phyloP scores from a whole-genome alignment of 1,284 basidiomycete species.

The Cutaneotrichosporon sp. region DNA sequence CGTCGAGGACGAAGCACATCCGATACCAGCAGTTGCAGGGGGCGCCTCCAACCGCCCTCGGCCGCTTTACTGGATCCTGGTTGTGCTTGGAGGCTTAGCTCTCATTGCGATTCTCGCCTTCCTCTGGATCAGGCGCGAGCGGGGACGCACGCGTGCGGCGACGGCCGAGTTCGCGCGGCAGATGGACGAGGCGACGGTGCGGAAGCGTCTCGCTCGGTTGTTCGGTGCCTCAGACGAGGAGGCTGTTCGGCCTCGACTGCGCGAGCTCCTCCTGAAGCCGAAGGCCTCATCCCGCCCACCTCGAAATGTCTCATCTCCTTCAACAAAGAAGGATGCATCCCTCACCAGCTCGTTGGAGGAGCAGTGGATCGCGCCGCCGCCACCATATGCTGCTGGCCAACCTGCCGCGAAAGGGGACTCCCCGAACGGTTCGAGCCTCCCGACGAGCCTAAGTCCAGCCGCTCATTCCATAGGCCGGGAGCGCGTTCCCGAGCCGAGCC shows the following conservation, averaged over 20 bases:
- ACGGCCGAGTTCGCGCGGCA: constrained; percentile 32
- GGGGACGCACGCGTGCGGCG: constrained; percentile 29
- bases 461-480: neutral
- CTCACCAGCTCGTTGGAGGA: neutral
- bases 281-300: neutral
- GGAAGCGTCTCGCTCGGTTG: neutral
- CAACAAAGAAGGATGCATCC: neutral
- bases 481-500: neutral
- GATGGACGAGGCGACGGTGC: constrained; percentile 3
- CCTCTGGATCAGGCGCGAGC: constrained; percentile 31
- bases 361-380: neutral
- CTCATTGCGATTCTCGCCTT: constrained; percentile 15
- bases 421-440: neutral
- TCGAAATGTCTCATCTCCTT: neutral
- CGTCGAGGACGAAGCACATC: constrained; percentile 14
- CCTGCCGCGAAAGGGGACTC: neutral
- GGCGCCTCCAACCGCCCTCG: no score
- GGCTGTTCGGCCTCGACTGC: neutral
- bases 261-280: neutral
- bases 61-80: constrained; percentile 3
- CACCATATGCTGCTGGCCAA: neutral
- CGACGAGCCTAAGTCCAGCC: neutral
- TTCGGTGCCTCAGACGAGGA: neutral
- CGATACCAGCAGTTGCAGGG: no score
- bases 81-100: neutral